phyloP scores from a whole-genome alignment of 2,329 filamentous ascomycete species.

The Colletotrichum graminicola region DNA sequence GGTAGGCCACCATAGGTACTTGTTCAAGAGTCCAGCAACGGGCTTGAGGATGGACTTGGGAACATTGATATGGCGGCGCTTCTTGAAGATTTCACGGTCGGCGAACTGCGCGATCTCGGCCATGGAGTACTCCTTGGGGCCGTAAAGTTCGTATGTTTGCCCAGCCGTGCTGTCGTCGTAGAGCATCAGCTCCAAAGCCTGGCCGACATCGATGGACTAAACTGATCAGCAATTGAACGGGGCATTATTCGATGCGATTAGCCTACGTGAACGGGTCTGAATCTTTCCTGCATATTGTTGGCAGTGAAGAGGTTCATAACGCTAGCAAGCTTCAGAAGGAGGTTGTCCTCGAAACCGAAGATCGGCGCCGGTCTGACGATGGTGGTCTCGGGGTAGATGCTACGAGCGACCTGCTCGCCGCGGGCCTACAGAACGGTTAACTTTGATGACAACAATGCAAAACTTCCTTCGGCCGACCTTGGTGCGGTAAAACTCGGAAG shows the following conservation, averaged over 20 bases:
- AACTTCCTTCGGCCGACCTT: slow-evolving; percentile 70
- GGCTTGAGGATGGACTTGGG: slow-evolving; percentile 86
- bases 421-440: slow-evolving; percentile 65
- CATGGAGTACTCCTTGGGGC: slow-evolving; percentile 92
- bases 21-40: slow-evolving; percentile 80
- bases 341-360: slow-evolving; percentile 94
- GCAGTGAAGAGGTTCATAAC: slow-evolving; percentile 86
- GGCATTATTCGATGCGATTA: slow-evolving; percentile 1
- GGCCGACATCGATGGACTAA: slow-evolving; percentile 88
- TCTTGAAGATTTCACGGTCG: slow-evolving; percentile 92
- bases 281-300: slow-evolving; percentile 93
- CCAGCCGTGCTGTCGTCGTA: slow-evolving; percentile 91
- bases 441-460: neutral
- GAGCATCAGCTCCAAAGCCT: slow-evolving; percentile 89
- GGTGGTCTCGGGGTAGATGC: slow-evolving; percentile 96
- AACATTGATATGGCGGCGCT: slow-evolving; percentile 90
- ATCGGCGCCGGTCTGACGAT: slow-evolving; percentile 94
- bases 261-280: slow-evolving; percentile 89
- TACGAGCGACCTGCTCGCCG: slow-evolving; percentile 85
- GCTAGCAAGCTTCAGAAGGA: slow-evolving; percentile 87
- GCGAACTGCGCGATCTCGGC: slow-evolving; percentile 88
- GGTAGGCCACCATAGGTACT: slow-evolving; percentile 88
- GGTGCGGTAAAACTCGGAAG: slow-evolving; percentile 90
- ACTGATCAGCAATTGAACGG: slow-evolving; percentile 13
- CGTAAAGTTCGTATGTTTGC: slow-evolving; percentile 94